Base-by-base conservation (phyloP, 441 rosid genomes). In the Bocquillonia castaneifolia region DNA sequence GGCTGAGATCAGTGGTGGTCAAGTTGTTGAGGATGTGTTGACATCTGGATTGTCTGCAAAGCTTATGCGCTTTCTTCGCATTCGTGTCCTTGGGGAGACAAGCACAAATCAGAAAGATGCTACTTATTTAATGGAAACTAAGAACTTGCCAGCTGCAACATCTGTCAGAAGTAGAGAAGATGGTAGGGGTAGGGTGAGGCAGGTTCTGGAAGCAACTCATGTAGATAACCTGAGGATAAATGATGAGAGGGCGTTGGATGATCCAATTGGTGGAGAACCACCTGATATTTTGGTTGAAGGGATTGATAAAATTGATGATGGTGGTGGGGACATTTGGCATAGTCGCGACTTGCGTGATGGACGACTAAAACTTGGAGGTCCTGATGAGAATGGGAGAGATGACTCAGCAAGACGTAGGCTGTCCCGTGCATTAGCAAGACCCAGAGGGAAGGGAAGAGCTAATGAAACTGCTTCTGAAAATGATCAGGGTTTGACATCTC, bases 51-150 rank as follows among this genome's bases (percentile, higher is more conserved):
- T 92, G 85, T 82, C 95, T 58, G 85, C 88, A 18, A 95, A 89
- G 83, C 97, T 95, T 76, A 92, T 95, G 97, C 96, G 79, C 72
- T 92, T 86, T 86, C 98, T 92, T 74, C 97, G 97, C 29, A 62
- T 90, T 22, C 86, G 95, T 55, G 90, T 95, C 72, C 84, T 92
- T 67, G 98, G 95, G 68, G 99, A 95, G 82, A 62, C 79, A 10
- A 75, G 80, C 72, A 67, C 81, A 51, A 82, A 78, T 72, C 97
- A 84, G 72, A 92, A 83, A 80, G 99, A 94, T 71, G 71, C 80
- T 67, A 66, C 77, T 75, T 83, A 78, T 77, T 31, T 81, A 39
- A 67, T 63, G 39, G 99, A 90, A 23, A 63, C 72, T 64, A 91
- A 86, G 80, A 86, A 75, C 81, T 68, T 73, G n/a, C 68, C 85